A percentile compares a stretch with the other conserved stretches of the same genome.
phyloP scores from a whole-genome alignment of 495 filamentous ascomycete genomes.

The Barbatosphaeria neglecta region DNA sequence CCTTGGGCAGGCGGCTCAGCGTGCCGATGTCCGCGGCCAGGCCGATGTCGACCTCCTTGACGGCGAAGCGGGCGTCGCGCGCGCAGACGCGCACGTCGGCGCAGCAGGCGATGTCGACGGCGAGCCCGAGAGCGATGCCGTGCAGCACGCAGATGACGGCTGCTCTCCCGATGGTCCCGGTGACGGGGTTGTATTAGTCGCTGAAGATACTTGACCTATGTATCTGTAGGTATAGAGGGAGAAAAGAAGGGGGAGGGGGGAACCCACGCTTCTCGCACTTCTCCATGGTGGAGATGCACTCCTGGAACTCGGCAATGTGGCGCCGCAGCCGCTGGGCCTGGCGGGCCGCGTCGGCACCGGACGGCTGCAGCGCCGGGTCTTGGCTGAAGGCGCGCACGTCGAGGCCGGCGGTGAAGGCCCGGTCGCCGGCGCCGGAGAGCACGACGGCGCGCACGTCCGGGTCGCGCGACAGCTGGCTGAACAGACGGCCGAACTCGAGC shows the following conservation, averaged over 20 bases:
- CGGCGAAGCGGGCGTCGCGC: slow-evolving; percentile 51
- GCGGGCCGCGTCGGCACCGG: slow-evolving; percentile 47
- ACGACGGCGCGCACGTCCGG: slow-evolving; percentile 66
- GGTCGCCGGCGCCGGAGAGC: slow-evolving; percentile 70
- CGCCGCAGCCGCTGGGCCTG: slow-evolving; percentile 52
- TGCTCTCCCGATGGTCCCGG: too few relatives aligned
- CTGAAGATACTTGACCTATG: too few relatives aligned
- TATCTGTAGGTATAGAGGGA: neutral
- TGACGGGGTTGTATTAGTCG: too few relatives aligned
- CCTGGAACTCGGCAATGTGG: slow-evolving; percentile 66
- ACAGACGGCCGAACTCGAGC: slow-evolving; percentile 64
- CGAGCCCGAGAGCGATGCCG: slow-evolving; percentile 69
- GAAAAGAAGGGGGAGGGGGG: neutral
- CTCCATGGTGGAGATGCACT: slow-evolving; percentile 63
- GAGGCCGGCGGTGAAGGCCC: slow-evolving; percentile 75
- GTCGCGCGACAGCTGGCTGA: slow-evolving; percentile 60
- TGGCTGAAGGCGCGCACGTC: slow-evolving; percentile 61
- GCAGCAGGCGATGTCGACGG: slow-evolving; percentile 68
- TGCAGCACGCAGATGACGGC: slow-evolving; percentile 79
- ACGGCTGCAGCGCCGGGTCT: slow-evolving; percentile 18
- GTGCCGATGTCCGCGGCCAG: slow-evolving; percentile 91
- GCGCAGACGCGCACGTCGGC: slow-evolving; percentile 72
- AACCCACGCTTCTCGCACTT: slow-evolving; percentile 73
- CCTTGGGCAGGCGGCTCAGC: slow-evolving; percentile 71
- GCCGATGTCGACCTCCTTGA: slow-evolving; percentile 95